Conservation (phyloP, 108 stramenopile genomes). For the Aurantiochytrium sp. region DNA sequence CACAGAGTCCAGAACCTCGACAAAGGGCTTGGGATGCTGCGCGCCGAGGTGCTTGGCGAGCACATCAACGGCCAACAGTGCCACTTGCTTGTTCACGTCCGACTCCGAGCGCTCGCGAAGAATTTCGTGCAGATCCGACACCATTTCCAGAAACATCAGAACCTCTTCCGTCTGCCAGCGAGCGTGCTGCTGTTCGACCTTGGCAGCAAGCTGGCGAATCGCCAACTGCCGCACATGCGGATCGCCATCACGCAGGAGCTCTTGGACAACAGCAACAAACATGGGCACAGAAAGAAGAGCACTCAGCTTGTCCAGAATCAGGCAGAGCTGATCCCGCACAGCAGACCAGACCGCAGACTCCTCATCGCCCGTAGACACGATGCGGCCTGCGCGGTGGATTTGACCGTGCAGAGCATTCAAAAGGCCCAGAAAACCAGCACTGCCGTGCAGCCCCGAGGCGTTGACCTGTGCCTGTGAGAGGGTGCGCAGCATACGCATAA, state of each 20-base stretch:
- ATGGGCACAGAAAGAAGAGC: neutral
- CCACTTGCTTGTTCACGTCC: neutral
- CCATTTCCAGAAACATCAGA: conserved; percentile 4
- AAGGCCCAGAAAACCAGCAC: neutral
- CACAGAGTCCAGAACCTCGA: neutral
- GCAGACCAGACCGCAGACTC: neutral
- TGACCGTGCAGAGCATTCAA: neutral
- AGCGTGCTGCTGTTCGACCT: neutral
- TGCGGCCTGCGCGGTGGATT: neutral
- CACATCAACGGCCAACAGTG: neutral
- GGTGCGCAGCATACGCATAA: neutral
- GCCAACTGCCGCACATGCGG: neutral
- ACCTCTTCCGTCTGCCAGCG: neutral
- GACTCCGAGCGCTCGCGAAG: neutral
- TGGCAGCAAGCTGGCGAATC: neutral
- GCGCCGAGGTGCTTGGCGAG: neutral
- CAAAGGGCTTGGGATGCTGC: neutral
- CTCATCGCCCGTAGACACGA: neutral
- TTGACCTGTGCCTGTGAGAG: neutral
- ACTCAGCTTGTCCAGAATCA: neutral
- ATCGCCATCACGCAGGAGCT: neutral
- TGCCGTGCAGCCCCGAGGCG: neutral
- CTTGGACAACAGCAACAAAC: neutral
- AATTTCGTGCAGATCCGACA: neutral
- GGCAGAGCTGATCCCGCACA: neutral